Percentiles rank a stretch among this genome's conserved stretches.
These are phyloP conservation scores for Aspergillus terreus DNA, from an alignment of 2,329 filamentous ascomycete genomes.

Conservation along the genomic window DNA sequence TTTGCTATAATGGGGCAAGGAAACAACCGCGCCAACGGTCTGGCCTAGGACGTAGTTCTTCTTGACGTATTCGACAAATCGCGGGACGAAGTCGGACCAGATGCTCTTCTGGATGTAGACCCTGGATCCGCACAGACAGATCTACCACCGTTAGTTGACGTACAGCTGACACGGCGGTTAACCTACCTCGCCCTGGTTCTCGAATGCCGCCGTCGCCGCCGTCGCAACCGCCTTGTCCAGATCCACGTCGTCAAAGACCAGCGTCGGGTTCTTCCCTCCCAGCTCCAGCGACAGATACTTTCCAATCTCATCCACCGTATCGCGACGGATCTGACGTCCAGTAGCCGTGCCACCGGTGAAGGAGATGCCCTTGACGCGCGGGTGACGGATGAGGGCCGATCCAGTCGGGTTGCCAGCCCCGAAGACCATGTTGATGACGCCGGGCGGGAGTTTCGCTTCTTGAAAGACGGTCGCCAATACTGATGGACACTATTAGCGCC, in stretches of 20 bases:
- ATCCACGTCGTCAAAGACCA: constrained; percentile 17
- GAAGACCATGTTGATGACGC: constrained; percentile 16
- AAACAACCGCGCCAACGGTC: constrained; percentile 44
- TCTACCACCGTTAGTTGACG: constrained; percentile 5
- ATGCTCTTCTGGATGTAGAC: constrained; percentile 62
- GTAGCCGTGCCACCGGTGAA: constrained; percentile 17
- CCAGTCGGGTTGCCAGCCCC: constrained; percentile 12
- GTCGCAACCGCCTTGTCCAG: constrained; percentile 11
- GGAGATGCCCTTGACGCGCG: constrained; percentile 14
- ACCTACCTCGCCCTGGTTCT: constrained; percentile 14
- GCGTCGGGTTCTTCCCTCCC: constrained; percentile 16
- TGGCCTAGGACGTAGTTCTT: constrained; percentile 58
- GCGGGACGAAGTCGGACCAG: constrained; percentile 56
- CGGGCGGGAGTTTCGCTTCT: constrained; percentile 12
- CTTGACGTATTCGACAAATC: constrained; percentile 51
- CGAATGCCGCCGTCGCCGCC: constrained; percentile 15
- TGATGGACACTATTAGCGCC: not conserved
- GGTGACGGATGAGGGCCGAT: constrained; percentile 11
- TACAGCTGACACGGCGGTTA: not conserved
- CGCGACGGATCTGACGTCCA: constrained; percentile 15
- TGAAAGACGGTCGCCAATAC: constrained; percentile 14
- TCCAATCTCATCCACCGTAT: constrained; percentile 19
- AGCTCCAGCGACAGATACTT: constrained; percentile 19
- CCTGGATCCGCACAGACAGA: constrained; percentile 59
- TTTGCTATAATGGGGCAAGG: constrained; percentile 42